phyloP scores from a whole-genome alignment of 2,329 filamentous ascomycete species.

The Fusarium duplospermum region DNA sequence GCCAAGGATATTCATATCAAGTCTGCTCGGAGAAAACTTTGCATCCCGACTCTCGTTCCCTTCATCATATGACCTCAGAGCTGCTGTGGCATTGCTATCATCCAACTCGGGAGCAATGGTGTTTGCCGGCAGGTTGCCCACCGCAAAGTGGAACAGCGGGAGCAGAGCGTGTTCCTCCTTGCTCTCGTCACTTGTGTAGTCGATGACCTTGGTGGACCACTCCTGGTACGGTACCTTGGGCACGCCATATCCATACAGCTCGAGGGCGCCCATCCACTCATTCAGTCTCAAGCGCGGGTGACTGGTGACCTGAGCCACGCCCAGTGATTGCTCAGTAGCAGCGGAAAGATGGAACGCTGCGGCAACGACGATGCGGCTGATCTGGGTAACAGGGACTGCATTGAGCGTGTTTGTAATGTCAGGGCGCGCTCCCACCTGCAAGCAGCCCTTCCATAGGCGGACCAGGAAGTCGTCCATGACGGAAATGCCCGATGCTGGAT shows the following conservation, averaged over 20 bases:
- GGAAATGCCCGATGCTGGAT: constrained; percentile 74
- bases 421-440: constrained; percentile 80
- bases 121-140: constrained; percentile 24
- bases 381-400: constrained; percentile 86
- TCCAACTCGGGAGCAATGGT: constrained; percentile 26
- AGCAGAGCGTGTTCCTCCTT: constrained; percentile 31
- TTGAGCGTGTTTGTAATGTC: constrained; percentile 90
- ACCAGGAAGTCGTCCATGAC: constrained; percentile 93
- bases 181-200: constrained; percentile 10
- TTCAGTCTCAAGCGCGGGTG: constrained; percentile 84
- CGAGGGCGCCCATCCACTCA: constrained; percentile 76
- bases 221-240: constrained; percentile 53
- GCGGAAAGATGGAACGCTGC: constrained; percentile 69
- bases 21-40: constrained; percentile 4
- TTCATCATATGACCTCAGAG: constrained; percentile 7
- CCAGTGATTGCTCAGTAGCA: constrained; percentile 32
- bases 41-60: not conserved
- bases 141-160: constrained; percentile 21
- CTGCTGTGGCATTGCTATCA: constrained; percentile 17
- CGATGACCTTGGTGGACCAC: constrained; percentile 68
- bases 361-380: constrained; percentile 85
- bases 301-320: constrained; percentile 81
- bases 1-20: constrained; percentile 22
- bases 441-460: constrained; percentile 86
- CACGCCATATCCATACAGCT: constrained; percentile 79